These are phyloP conservation scores for Cucurbita pepo DNA, from an alignment of 306 rosid species.

Conservation along the genomic window DNA sequence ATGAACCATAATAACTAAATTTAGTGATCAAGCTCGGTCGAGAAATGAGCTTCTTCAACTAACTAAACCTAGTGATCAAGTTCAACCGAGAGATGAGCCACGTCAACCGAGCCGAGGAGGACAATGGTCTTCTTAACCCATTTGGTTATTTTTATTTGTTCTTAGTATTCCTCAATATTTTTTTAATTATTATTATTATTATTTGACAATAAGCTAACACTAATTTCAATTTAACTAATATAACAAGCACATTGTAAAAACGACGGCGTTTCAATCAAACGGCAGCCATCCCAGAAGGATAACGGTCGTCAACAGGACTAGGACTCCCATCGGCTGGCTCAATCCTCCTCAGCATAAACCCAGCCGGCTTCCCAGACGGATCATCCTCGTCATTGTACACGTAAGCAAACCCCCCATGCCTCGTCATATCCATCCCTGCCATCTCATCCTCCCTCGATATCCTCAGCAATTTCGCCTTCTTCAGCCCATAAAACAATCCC, in stretches of 20 bases:
- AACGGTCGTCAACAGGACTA: not conserved
- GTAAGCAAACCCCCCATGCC: constrained; percentile 80
- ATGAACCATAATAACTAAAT: no score
- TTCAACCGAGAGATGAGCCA: no score
- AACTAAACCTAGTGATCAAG: no score
- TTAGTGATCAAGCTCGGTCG: no score
- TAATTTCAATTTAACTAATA: no score
- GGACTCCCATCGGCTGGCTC: constrained; percentile 8
- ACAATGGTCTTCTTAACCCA: no score
- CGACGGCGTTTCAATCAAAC: not conserved
- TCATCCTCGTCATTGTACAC: constrained; percentile 30
- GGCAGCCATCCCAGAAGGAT: not conserved
- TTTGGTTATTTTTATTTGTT: no score
- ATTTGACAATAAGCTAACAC: no score
- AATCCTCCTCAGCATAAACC: constrained; percentile 15
- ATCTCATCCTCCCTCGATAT: constrained; percentile 43
- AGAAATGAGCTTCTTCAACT: no score
- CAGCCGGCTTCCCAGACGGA: not conserved
- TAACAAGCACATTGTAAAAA: not conserved
- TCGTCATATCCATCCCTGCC: constrained; percentile 59
- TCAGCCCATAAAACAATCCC: constrained; percentile 38
- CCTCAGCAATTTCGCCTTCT: constrained; percentile 38
- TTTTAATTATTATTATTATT: no score
- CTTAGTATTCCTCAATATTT: no score
- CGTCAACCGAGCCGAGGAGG: no score